Evolutionary conservation across 2,329 filamentous ascomycete species (phyloP).

Genomic region (Fusarium tricinctum): DNA sequence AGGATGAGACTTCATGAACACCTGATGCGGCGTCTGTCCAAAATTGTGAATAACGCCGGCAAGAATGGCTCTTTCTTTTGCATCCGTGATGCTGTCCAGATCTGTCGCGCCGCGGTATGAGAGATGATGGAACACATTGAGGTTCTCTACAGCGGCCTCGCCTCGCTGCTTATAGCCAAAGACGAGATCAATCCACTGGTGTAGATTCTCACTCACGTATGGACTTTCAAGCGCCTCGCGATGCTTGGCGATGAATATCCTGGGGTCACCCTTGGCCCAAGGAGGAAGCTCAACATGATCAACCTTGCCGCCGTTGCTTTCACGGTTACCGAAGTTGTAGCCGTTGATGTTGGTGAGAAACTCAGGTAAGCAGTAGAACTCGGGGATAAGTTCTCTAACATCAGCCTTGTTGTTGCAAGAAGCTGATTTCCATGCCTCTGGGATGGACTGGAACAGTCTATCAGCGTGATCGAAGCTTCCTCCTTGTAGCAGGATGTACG

Average conservation of each 20-base stretch:
- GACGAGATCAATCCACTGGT: conserved; percentile 95
- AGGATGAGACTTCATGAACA: conserved; percentile 86
- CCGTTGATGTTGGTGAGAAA: conserved; percentile 94
- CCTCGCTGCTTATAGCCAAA: conserved; percentile 96
- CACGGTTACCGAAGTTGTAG: conserved; percentile 91
- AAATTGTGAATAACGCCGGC: conserved; percentile 99
- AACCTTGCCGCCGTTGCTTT: conserved; percentile 83
- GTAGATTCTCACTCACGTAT: conserved; percentile 88
- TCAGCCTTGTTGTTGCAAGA: conserved; percentile 93
- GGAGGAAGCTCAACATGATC: conserved; percentile 91
- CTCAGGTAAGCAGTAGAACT: conserved; percentile 97
- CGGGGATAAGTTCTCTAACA: conserved; percentile 92
- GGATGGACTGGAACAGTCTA: conserved; percentile 92
- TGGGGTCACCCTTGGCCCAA: conserved; percentile 96
- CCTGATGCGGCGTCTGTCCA: conserved; percentile 95
- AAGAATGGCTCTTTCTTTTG: conserved; percentile 86
- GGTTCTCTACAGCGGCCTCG: conserved; percentile 88
- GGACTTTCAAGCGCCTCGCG: conserved; percentile 95
- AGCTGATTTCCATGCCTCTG: conserved; percentile 90
- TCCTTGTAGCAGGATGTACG: conserved; percentile 94
- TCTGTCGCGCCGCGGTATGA: conserved; percentile 96
- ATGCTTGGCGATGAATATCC: conserved; percentile 95
- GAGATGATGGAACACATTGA: conserved; percentile 96
- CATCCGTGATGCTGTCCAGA: conserved; percentile 89
- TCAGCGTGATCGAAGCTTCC: conserved; percentile 97